Evolutionary conservation across 805 yeast genomes (phyloP).

Genomic region (Yarrowia sp.): DNA sequence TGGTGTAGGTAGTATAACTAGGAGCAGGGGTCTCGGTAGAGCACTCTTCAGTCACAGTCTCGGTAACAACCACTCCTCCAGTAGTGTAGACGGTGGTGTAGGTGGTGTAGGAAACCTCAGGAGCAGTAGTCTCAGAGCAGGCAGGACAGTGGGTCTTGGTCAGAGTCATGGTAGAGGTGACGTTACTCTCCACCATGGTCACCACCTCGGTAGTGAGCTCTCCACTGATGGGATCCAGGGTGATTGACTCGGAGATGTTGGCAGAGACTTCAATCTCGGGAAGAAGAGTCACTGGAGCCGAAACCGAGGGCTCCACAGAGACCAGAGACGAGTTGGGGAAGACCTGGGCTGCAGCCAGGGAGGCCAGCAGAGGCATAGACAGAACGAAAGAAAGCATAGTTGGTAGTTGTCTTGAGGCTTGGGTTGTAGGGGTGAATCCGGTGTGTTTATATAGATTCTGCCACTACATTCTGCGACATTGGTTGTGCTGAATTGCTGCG

Average conservation of each 20-base stretch:
- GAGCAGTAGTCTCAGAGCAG: not conserved
- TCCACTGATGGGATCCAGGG: not conserved
- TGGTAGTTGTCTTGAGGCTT: not conserved
- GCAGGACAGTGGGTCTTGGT: not conserved
- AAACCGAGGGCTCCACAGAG: not conserved
- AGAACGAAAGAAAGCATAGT: conserved; percentile 5
- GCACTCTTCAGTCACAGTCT: conserved; percentile 8
- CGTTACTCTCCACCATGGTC: not conserved
- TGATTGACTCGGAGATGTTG: not conserved
- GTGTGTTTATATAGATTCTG: not conserved
- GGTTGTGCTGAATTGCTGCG: too few species aligned
- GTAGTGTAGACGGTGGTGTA: conserved; percentile 3
- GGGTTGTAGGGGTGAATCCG: not conserved
- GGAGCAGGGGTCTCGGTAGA: not conserved
- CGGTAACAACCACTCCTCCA: not conserved
- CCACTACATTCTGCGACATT: too few species aligned
- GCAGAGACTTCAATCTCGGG: not conserved
- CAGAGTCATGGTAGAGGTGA: not conserved
- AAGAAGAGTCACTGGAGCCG: not conserved
- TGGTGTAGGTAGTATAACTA: not conserved
- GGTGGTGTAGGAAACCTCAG: not conserved
- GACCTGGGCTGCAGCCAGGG: conserved; percentile 1
- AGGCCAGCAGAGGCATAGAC: not conserved
- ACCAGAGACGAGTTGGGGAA: not conserved
- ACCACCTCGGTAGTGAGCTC: not conserved